Conservation (phyloP, 108 stramenopile genomes). For the Fragilaria radians region DNA sequence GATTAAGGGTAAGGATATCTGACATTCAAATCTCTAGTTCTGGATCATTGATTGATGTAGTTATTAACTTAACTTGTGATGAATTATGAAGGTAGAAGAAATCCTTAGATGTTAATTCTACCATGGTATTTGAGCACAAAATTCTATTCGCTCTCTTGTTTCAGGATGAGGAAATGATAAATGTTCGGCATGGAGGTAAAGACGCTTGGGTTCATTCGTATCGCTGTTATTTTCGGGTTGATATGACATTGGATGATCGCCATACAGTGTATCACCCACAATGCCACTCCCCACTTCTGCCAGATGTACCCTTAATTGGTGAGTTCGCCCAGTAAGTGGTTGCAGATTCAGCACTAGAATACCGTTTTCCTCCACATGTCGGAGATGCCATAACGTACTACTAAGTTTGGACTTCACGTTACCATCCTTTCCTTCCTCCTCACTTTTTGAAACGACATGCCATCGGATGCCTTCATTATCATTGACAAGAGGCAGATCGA, state of each 20-base stretch:
- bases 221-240: constrained; percentile 5
- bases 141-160: constrained; percentile 24
- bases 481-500: constrained; percentile 43
- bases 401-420: constrained; percentile 21
- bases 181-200: constrained; percentile 42
- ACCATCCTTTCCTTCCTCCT: constrained; percentile 16
- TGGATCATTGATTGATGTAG: too few relatives aligned
- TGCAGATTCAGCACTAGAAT: constrained; percentile 9
- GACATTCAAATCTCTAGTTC: too few relatives aligned
- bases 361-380: not conserved
- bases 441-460: constrained; percentile 34
- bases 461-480: constrained; percentile 55
- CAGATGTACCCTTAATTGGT: constrained; percentile 85
- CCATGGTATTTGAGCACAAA: too few relatives aligned
- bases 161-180: constrained; percentile 40
- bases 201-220: constrained; percentile 10
- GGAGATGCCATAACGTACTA: constrained; percentile 45
- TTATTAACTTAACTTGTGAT: too few relatives aligned
- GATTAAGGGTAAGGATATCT: too few relatives aligned
- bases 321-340: constrained; percentile 69
- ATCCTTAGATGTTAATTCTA: too few relatives aligned
- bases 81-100: too few relatives aligned
- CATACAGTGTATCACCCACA: constrained; percentile 58
- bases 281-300: constrained; percentile 49
- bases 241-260: constrained; percentile 31